Conservation (phyloP, 192 early-diverging fungal genomes). For the Neocallimastix lanati region DNA sequence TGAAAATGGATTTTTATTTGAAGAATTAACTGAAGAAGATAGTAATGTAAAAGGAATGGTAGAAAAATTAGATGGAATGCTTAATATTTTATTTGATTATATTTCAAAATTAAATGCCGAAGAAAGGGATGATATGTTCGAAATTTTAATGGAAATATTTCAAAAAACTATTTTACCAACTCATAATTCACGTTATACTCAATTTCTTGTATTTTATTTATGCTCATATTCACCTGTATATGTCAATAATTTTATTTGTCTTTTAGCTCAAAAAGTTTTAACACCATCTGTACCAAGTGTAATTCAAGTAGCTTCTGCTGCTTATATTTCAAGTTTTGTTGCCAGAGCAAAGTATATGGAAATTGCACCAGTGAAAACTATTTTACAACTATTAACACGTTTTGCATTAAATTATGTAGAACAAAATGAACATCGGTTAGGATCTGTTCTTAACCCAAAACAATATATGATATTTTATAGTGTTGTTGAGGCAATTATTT, state of each 20-base stretch:
- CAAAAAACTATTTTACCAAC: conserved; percentile 62
- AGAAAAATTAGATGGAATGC: conserved; percentile 54
- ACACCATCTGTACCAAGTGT: conserved; percentile 39
- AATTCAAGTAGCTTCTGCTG: conserved; percentile 52
- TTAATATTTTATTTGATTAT: conserved; percentile 44
- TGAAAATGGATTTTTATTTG: conserved; percentile 1
- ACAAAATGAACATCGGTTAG: conserved; percentile 24
- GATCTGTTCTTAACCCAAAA: conserved; percentile 25
- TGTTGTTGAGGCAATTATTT: conserved; percentile 70
- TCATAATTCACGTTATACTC: conserved; percentile 73
- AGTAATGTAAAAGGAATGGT: conserved; percentile 31
- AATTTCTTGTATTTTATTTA: conserved; percentile 78
- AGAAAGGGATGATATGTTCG: conserved; percentile 32
- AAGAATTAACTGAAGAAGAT: neutral
- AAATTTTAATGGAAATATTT: conserved; percentile 57
- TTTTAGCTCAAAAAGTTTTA: conserved; percentile 39
- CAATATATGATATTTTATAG: conserved; percentile 69
- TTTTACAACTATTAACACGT: conserved; percentile 42
- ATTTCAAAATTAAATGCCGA: conserved; percentile 13
- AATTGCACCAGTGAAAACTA: conserved; percentile 34
- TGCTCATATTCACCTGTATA: conserved; percentile 39
- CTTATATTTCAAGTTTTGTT: conserved; percentile 75
- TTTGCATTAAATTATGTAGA: conserved; percentile 56
- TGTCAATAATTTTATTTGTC: conserved; percentile 60
- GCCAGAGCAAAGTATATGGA: conserved; percentile 68